Conservation (phyloP, 1,139 yeast species). For the Kodamaea fungicola region DNA sequence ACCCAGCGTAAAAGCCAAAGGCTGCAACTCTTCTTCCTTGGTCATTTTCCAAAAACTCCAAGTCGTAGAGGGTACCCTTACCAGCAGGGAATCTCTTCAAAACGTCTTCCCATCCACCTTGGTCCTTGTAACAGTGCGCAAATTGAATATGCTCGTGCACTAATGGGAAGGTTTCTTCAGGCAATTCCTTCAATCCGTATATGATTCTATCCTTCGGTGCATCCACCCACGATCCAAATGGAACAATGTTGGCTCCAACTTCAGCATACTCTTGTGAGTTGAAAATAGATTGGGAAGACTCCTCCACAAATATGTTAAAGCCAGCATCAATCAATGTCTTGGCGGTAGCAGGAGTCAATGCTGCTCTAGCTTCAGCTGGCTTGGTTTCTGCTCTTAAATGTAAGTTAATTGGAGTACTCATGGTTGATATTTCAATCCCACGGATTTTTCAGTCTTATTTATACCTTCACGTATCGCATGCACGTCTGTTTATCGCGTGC, state of each 20-base stretch:
- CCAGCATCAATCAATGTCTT: constrained; percentile 84
- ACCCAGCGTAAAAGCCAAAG: constrained; percentile 97
- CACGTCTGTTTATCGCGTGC: not conserved
- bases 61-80: constrained; percentile 82
- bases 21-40: constrained; percentile 98
- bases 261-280: constrained; percentile 67
- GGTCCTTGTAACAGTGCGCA: constrained; percentile 98
- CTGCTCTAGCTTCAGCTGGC: constrained; percentile 96
- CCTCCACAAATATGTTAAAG: constrained; percentile 82
- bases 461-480: constrained; percentile 1
- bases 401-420: constrained; percentile 44
- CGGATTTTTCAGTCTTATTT: constrained; percentile 3
- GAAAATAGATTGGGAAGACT: constrained; percentile 80
- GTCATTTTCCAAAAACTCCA: constrained; percentile 91
- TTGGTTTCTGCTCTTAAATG: constrained; percentile 95
- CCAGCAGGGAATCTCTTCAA: constrained; percentile 87
- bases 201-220: constrained; percentile 91
- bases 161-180: constrained; percentile 91
- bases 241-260: constrained; percentile 85
- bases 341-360: constrained; percentile 88
- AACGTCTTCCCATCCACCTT: constrained; percentile 95
- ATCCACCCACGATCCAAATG: constrained; percentile 85
- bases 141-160: constrained; percentile 95
- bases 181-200: constrained; percentile 91
- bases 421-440: constrained; percentile 1